Conservation (phyloP, 2,329 filamentous ascomycete species). For the Botryotinia calthae region DNA sequence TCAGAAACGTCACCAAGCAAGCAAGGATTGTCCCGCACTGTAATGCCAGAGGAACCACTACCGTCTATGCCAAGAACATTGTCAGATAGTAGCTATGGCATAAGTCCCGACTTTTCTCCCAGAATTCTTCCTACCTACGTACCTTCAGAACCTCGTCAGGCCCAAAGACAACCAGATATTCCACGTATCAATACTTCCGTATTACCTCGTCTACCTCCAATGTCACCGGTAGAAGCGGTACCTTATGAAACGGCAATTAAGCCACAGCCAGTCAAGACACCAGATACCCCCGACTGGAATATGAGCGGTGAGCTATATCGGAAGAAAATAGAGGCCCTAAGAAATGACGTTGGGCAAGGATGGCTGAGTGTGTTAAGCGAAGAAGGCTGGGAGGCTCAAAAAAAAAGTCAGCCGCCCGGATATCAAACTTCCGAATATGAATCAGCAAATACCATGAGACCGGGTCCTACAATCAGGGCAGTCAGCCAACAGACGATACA, state of each 20-base stretch:
- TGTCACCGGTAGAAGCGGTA: slow-evolving; percentile 35
- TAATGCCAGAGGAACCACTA: slow-evolving; percentile 30
- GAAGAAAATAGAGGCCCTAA: slow-evolving; percentile 81
- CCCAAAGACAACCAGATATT: slow-evolving; percentile 30
- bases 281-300: slow-evolving; percentile 56
- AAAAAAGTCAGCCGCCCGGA: slow-evolving; percentile 29
- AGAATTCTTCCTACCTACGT: slow-evolving; percentile 35
- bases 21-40: slow-evolving; percentile 25
- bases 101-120: slow-evolving; percentile 37
- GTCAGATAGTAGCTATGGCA: slow-evolving; percentile 35
- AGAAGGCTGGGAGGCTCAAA: slow-evolving; percentile 57
- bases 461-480: slow-evolving; percentile 35
- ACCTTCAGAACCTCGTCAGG: slow-evolving; percentile 34
- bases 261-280: slow-evolving; percentile 21
- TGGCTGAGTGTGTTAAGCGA: slow-evolving; percentile 87
- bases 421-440: slow-evolving; percentile 35
- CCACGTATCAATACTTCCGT: slow-evolving; percentile 35
- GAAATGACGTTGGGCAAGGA: slow-evolving; percentile 79
- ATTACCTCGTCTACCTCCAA: slow-evolving; percentile 33
- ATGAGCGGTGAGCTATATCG: slow-evolving; percentile 75
- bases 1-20: slow-evolving; percentile 36
- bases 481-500: slow-evolving; percentile 39
- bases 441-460: slow-evolving; percentile 33
- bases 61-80: slow-evolving; percentile 20
- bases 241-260: slow-evolving; percentile 31